Conservation (phyloP, 768 basidiomycete genomes). For the Russula sp. region DNA sequence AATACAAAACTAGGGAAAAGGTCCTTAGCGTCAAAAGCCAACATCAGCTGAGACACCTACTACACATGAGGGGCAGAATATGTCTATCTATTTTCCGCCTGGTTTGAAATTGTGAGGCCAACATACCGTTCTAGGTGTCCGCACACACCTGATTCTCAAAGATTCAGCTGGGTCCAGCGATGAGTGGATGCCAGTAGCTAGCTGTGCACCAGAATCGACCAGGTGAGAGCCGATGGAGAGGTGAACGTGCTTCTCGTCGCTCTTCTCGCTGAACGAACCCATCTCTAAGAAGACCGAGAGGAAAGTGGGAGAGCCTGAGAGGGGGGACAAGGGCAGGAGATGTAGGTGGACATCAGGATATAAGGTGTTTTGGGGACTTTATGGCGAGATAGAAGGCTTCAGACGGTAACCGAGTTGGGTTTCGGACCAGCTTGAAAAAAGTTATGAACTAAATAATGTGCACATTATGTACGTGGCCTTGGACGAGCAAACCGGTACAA, state of each 20-base stretch:
- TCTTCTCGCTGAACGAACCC: slow-evolving; percentile 16
- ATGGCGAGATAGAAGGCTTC: neutral
- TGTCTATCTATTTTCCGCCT: slow-evolving; percentile 56
- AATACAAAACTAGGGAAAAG: slow-evolving; percentile 42
- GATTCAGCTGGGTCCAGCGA: slow-evolving; percentile 48
- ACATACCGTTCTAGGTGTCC: neutral
- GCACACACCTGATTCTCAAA: slow-evolving; percentile 37
- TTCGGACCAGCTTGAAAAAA: neutral
- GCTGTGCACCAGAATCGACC: slow-evolving; percentile 55
- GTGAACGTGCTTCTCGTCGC: slow-evolving; percentile 4
- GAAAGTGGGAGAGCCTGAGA: neutral
- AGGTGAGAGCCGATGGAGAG: slow-evolving; percentile 40
- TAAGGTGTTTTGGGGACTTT: neutral
- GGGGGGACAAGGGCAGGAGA: neutral
- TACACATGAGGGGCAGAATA: slow-evolving; percentile 64
- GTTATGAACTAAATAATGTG: too few species aligned
- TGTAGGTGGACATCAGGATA: neutral
- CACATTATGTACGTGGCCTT: neutral
- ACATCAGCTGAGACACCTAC: slow-evolving; percentile 34
- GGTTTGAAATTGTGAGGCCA: slow-evolving; percentile 23
- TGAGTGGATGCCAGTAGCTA: slow-evolving; percentile 39
- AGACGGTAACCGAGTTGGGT: neutral
- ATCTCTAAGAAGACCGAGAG: neutral
- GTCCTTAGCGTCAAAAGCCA: neutral
- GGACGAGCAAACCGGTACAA: neutral